Evolutionary conservation across 2,329 filamentous ascomycete genomes (phyloP).

Genomic region (Metarhizium album): DNA sequence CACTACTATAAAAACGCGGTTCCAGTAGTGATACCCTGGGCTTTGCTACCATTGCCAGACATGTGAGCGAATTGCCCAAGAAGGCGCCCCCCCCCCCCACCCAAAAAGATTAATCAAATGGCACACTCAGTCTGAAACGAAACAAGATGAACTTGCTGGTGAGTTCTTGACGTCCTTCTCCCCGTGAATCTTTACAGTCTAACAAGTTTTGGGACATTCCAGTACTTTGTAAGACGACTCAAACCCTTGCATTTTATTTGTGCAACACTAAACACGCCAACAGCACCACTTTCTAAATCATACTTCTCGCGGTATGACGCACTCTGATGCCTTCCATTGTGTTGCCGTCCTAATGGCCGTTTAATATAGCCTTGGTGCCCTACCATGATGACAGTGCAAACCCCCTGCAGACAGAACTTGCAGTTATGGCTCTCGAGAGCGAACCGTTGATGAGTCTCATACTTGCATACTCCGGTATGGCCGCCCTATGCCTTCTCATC

Average conservation of each 20-base stretch:
- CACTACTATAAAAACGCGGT: slow-evolving; percentile 60
- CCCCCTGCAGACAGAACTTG: slow-evolving; percentile 38
- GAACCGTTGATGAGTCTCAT: slow-evolving; percentile 66
- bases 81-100: neutral
- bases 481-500: neutral
- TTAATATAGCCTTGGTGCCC: slow-evolving; percentile 30
- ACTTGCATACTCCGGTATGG: slow-evolving; percentile 57
- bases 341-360: neutral
- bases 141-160: slow-evolving; percentile 71
- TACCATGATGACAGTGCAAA: slow-evolving; percentile 43
- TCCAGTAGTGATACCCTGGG: slow-evolving; percentile 41
- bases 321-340: slow-evolving; percentile 27
- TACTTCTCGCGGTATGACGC: slow-evolving; percentile 52
- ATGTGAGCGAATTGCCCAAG: slow-evolving; percentile 20
- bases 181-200: neutral
- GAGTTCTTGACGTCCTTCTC: slow-evolving; percentile 9
- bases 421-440: slow-evolving; percentile 55
- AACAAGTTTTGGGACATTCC: neutral
- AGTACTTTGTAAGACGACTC: slow-evolving; percentile 36
- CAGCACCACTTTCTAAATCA: slow-evolving; percentile 62
- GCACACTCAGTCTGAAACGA: slow-evolving; percentile 23
- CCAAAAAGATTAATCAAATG: neutral
- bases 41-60: slow-evolving; percentile 35
- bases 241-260: neutral
- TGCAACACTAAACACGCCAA: slow-evolving; percentile 6